Conservation (phyloP, 1,139 yeast species). For the Meyerozyma guilliermondii region DNA sequence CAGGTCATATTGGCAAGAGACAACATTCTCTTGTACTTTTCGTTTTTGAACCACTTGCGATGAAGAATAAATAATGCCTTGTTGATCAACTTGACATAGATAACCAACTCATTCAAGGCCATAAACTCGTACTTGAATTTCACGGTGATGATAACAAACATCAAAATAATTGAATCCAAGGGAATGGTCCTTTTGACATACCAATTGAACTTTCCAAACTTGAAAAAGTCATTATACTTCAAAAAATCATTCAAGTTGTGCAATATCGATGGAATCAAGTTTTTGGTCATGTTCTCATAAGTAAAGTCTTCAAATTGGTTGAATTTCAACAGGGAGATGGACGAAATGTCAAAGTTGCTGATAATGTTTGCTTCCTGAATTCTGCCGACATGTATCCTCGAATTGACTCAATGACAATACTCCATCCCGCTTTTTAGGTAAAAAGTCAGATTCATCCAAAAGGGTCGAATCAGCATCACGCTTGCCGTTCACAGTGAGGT, state of each 20-base stretch:
- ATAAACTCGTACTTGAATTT: slow-evolving; percentile 46
- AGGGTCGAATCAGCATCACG: not conserved
- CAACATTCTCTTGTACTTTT: slow-evolving; percentile 43
- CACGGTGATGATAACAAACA: slow-evolving; percentile 48
- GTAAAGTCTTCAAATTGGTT: slow-evolving; percentile 30
- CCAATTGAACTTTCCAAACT: slow-evolving; percentile 54
- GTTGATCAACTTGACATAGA: slow-evolving; percentile 37
- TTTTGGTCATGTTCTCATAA: slow-evolving; percentile 47
- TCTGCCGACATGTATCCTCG: slow-evolving; percentile 40
- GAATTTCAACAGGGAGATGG: slow-evolving; percentile 33
- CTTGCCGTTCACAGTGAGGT: slow-evolving; percentile 7
- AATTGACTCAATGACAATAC: slow-evolving; percentile 30
- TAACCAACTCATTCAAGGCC: slow-evolving; percentile 23
- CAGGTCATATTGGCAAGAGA: slow-evolving; percentile 39
- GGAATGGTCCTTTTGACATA: slow-evolving; percentile 56
- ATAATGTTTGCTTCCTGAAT: slow-evolving; percentile 38
- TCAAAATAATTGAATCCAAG: slow-evolving; percentile 51
- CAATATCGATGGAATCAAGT: slow-evolving; percentile 52
- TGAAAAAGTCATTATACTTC: slow-evolving; percentile 43
- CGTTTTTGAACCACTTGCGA: slow-evolving; percentile 44
- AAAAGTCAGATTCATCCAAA: not conserved
- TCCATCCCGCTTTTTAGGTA: slow-evolving; percentile 18
- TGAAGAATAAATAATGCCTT: slow-evolving; percentile 40
- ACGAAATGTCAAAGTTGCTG: slow-evolving; percentile 27
- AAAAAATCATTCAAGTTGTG: slow-evolving; percentile 54